Evolutionary conservation across 805 yeast genomes (phyloP).

Genomic region (Schizosaccharomyces lindneri): DNA sequence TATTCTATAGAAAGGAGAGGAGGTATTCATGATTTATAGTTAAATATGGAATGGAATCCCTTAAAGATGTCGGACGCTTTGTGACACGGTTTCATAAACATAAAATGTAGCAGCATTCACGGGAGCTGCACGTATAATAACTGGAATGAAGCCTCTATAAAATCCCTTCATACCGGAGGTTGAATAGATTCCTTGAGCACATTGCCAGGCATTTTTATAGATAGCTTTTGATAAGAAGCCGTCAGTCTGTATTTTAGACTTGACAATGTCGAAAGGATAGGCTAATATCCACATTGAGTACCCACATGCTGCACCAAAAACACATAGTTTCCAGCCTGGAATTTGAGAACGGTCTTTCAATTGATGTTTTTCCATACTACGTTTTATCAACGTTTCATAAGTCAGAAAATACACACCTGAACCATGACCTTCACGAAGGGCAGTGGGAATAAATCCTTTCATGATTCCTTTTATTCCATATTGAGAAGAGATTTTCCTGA

Average conservation of each 20-base stretch:
- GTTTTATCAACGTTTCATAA: slow-evolving; percentile 65
- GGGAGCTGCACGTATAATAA: slow-evolving; percentile 88
- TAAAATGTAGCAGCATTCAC: slow-evolving; percentile 94
- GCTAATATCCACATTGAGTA: slow-evolving; percentile 16
- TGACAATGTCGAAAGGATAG: slow-evolving; percentile 31
- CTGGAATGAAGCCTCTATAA: slow-evolving; percentile 77
- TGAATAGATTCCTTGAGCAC: slow-evolving; percentile 26
- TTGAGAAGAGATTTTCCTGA: slow-evolving; percentile 27
- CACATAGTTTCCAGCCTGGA: slow-evolving; percentile 72
- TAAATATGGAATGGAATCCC: not conserved
- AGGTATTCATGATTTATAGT: not conserved
- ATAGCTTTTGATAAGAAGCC: slow-evolving; percentile 4
- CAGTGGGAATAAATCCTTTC: slow-evolving; percentile 64
- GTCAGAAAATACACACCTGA: slow-evolving; percentile 67
- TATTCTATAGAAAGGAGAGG: not conserved
- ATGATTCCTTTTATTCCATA: slow-evolving; percentile 40
- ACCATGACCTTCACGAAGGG: slow-evolving; percentile 66
- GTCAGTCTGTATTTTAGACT: slow-evolving; percentile 69
- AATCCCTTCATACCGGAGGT: slow-evolving; percentile 53
- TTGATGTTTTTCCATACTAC: slow-evolving; percentile 22
- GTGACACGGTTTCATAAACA: slow-evolving; percentile 50
- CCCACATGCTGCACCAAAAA: slow-evolving; percentile 79
- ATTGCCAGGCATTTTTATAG: slow-evolving; percentile 30
- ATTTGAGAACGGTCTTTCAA: slow-evolving; percentile 24
- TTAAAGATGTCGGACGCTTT: not conserved